Percentiles rank a stretch among this genome's conserved stretches.
phyloP scores from a whole-genome alignment of 2,329 filamentous ascomycete genomes.

The Trichoderma koningiopsis region DNA sequence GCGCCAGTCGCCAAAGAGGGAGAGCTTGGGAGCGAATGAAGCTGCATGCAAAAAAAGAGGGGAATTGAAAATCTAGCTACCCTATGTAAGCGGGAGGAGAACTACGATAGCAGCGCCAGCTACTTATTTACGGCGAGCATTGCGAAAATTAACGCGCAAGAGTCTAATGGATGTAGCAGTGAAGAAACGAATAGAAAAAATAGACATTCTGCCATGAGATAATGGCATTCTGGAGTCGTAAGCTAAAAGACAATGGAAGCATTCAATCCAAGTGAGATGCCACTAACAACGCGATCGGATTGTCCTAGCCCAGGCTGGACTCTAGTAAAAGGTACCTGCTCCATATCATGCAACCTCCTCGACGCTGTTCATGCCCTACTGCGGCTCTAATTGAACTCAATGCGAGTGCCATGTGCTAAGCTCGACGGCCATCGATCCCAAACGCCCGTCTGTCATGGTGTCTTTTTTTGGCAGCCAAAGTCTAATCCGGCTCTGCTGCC shows the following conservation, averaged over 20 bases:
- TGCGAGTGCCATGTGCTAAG: background rate
- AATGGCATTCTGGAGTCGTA: background rate
- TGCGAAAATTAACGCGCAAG: background rate
- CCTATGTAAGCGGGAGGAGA: background rate
- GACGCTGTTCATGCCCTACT: background rate
- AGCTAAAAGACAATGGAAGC: background rate
- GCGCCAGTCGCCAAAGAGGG: constrained; percentile 14
- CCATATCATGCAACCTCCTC: background rate
- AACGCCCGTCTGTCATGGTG: background rate
- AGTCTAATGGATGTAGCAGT: background rate
- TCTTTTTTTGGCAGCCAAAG: background rate
- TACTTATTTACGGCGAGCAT: no score
- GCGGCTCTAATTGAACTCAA: constrained; percentile 14
- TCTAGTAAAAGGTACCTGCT: no score
- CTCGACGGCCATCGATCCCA: background rate
- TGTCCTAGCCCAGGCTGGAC: no score
- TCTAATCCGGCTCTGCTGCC: background rate
- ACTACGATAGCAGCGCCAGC: background rate
- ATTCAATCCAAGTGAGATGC: background rate
- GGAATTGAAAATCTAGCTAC: constrained; percentile 5
- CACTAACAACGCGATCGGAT: background rate
- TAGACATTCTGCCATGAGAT: background rate
- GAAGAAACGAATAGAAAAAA: background rate
- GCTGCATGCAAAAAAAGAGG: constrained; percentile 4
- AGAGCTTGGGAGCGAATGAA: background rate